A percentile compares a stretch with the other conserved stretches of the same genome.
Conservation (phyloP, 2,329 filamentous ascomycete species). For the Moelleriella libera region DNA sequence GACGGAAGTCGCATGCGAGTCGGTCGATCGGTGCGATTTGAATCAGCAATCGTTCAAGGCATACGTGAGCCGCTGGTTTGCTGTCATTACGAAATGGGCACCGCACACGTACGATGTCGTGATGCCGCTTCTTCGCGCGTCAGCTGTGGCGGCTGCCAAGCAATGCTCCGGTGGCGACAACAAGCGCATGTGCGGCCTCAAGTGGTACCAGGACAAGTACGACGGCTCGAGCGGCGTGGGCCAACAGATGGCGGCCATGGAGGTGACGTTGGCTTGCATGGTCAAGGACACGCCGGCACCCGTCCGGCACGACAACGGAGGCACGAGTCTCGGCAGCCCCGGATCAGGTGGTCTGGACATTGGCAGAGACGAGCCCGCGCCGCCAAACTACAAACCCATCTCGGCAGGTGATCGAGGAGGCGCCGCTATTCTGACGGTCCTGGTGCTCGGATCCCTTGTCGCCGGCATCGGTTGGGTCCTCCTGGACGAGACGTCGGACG, state of each 20-base stretch:
- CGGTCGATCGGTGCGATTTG: slow-evolving; percentile 42
- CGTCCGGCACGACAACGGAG: slow-evolving; percentile 37
- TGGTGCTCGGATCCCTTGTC: slow-evolving; percentile 39
- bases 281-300: slow-evolving; percentile 28
- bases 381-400: slow-evolving; percentile 13
- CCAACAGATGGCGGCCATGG: slow-evolving; percentile 57
- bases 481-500: slow-evolving; percentile 29
- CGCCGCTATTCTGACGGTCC: slow-evolving; percentile 48
- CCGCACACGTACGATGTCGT: slow-evolving; percentile 40
- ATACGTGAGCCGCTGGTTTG: slow-evolving; percentile 47
- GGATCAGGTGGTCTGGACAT: slow-evolving; percentile 31
- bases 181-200: slow-evolving; percentile 43
- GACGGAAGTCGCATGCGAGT: slow-evolving; percentile 53
- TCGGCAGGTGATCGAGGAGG: slow-evolving; percentile 52
- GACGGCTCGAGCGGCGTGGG: slow-evolving; percentile 50
- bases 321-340: slow-evolving; percentile 37
- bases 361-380: slow-evolving; percentile 18
- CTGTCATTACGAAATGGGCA: slow-evolving; percentile 47
- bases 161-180: slow-evolving; percentile 44
- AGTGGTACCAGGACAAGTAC: slow-evolving; percentile 42
- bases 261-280: slow-evolving; percentile 48
- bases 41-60: slow-evolving; percentile 53
- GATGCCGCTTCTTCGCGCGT: slow-evolving; percentile 37
- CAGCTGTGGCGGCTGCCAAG: slow-evolving; percentile 40
- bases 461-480: slow-evolving; percentile 36